phyloP scores from a whole-genome alignment of 2,329 filamentous ascomycete genomes.

The Juglanconis juglandina region DNA sequence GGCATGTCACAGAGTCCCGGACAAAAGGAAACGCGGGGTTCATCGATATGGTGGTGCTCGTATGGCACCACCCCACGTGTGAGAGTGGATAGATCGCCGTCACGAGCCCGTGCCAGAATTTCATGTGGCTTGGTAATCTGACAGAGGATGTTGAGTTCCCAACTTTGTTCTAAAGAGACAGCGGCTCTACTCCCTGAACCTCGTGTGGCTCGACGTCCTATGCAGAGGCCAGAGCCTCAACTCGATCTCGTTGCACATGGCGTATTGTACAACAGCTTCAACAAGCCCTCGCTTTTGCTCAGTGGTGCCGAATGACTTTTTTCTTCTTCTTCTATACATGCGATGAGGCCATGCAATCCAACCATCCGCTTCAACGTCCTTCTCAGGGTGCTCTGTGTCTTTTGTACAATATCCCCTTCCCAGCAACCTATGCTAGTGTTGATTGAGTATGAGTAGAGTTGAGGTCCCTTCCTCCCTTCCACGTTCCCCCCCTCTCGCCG shows the following conservation, averaged over 20 bases:
- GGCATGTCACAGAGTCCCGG: not conserved
- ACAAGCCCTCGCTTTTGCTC: not conserved
- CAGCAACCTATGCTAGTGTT: not conserved
- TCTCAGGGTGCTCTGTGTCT: not conserved
- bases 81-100: not conserved
- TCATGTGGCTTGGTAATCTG: not conserved
- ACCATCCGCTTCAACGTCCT: not conserved
- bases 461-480: not conserved
- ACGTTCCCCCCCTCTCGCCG: not conserved
- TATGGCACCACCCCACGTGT: not conserved
- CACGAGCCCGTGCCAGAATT: not conserved
- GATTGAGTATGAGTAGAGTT: conserved; percentile 1
- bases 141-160: too few species aligned
- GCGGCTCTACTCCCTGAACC: too few species aligned
- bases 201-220: too few species aligned
- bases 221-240: too few species aligned
- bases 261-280: not conserved
- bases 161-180: too few species aligned
- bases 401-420: not conserved
- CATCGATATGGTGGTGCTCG: not conserved
- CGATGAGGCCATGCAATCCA: not conserved
- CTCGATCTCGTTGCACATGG: too few species aligned
- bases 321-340: not conserved
- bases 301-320: not conserved
- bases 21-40: not conserved